Evolutionary conservation across 2,329 filamentous ascomycete species (phyloP).

Genomic region (Apiospora aurea): DNA sequence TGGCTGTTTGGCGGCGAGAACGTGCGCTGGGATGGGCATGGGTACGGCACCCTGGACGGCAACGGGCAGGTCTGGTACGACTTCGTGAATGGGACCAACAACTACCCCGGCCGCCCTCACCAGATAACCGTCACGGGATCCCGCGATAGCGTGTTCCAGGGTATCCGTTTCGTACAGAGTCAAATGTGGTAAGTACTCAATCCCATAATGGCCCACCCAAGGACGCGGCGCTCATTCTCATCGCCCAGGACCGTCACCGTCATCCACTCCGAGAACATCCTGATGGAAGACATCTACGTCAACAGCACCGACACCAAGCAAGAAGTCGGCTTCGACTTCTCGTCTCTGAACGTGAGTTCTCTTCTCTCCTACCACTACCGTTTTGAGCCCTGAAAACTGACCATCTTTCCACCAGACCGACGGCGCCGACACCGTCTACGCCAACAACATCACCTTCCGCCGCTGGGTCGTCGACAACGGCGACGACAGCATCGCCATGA

Average conservation of each 20-base stretch:
- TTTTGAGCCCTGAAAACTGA: too few relatives aligned
- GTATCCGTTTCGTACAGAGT: constrained; percentile 59
- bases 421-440: constrained; percentile 56
- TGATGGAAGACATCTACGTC: constrained; percentile 59
- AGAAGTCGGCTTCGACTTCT: constrained; percentile 56
- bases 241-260: constrained; percentile 56
- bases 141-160: constrained; percentile 55
- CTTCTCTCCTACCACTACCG: not conserved
- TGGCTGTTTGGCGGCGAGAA: constrained; percentile 62
- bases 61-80: constrained; percentile 64
- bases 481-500: constrained; percentile 61
- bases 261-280: constrained; percentile 53
- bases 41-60: constrained; percentile 61
- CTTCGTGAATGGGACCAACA: constrained; percentile 51
- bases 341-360: constrained; percentile 22
- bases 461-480: constrained; percentile 59
- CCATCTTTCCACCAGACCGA: constrained; percentile 17
- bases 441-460: constrained; percentile 57
- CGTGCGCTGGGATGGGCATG: constrained; percentile 56
- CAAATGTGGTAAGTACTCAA: constrained; percentile 59
- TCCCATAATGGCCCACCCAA: not conserved
- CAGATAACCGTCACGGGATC: constrained; percentile 60
- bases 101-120: constrained; percentile 50
- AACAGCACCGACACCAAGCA: constrained; percentile 58
- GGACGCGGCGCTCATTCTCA: not conserved